Conservation (phyloP, 345 rosid genomes). For the Dovyalis caffra region DNA sequence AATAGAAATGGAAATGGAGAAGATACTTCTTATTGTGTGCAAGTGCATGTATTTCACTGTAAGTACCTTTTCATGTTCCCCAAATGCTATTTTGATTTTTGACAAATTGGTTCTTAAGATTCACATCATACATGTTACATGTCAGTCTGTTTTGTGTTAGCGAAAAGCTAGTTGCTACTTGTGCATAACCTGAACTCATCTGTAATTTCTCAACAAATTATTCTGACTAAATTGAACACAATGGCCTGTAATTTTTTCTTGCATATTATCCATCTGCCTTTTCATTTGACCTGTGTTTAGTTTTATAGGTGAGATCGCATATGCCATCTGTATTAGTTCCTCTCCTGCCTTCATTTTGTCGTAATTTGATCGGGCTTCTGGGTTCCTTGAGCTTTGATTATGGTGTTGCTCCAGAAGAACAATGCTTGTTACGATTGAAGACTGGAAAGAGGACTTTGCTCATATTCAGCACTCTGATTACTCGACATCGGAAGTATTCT, state of each 20-base stretch:
- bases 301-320: slow-evolving; percentile 69
- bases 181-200: background rate
- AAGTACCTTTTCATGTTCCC: slow-evolving; percentile 29
- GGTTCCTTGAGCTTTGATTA: slow-evolving; percentile 57
- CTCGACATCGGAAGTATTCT: slow-evolving; percentile 78
- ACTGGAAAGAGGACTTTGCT: slow-evolving; percentile 78
- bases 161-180: background rate
- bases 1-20: slow-evolving; percentile 51
- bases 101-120: background rate
- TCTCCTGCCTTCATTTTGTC: slow-evolving; percentile 53
- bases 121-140: background rate
- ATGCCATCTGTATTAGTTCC: slow-evolving; percentile 75
- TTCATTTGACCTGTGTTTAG: slow-evolving; percentile 30
- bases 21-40: slow-evolving; percentile 59
- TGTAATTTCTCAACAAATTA: background rate
- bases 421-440: slow-evolving; percentile 51
- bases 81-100: background rate
- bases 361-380: slow-evolving; percentile 55
- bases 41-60: slow-evolving; percentile 79
- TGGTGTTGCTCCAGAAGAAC: slow-evolving; percentile 39
- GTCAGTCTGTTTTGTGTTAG: background rate
- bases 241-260: slow-evolving; percentile 8
- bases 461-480: slow-evolving; percentile 64
- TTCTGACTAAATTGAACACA: background rate
- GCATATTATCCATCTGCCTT: slow-evolving; percentile 23